Conservation (phyloP, 176 grass and related monocot genomes). For the Ampelocalamus luodianensis region DNA sequence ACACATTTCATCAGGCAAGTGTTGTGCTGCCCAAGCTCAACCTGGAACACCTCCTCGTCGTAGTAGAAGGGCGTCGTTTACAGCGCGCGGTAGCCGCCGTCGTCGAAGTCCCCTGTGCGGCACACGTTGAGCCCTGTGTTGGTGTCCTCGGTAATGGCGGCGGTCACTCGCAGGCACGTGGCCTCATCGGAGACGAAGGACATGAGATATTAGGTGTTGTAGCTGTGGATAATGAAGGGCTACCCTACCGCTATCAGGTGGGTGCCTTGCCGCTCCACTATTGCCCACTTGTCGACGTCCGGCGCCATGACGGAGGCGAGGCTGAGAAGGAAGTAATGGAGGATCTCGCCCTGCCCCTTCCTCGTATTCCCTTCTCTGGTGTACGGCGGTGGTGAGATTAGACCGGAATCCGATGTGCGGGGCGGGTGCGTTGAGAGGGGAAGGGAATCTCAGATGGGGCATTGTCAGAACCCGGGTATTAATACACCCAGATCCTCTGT, state of each 20-base stretch:
- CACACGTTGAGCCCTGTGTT: constrained; percentile 62
- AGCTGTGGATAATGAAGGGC: no score
- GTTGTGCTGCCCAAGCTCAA: not conserved
- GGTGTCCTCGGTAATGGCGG: constrained; percentile 38
- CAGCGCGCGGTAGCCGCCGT: constrained; percentile 60
- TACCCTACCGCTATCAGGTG: constrained; percentile 47
- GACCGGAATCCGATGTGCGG: no score
- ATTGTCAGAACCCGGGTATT: no score
- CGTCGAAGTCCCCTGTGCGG: constrained; percentile 83
- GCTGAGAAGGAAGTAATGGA: constrained; percentile 26
- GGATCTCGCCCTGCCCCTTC: not conserved
- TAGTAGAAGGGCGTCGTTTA: constrained; percentile 49
- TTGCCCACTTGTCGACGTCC: constrained; percentile 30
- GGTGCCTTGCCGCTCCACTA: constrained; percentile 50
- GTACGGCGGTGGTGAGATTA: no score
- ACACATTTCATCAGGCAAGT: constrained; percentile 39
- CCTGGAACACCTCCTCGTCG: constrained; percentile 69
- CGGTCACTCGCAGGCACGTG: no score
- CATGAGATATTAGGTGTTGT: no score
- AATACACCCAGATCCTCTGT: no score
- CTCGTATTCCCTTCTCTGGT: no score
- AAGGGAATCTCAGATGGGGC: no score
- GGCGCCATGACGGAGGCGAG: not conserved
- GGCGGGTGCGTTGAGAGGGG: no score
- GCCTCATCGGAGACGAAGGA: no score